These are phyloP conservation scores for Rhodamnia argentea DNA, from an alignment of 345 rosid species.

Conservation along the genomic window DNA sequence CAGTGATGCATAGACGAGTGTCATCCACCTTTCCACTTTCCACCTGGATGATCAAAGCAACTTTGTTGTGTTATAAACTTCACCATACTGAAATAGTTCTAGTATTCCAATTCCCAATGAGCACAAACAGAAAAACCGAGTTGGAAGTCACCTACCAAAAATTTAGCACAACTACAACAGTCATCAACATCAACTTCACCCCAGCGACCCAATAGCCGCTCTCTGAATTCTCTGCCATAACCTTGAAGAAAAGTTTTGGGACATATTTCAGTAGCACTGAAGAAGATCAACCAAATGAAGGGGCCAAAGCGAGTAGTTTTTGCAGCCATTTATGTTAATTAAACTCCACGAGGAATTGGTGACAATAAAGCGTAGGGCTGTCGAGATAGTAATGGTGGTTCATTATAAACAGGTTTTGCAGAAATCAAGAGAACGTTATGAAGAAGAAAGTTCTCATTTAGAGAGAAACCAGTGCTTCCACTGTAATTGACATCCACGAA, in stretches of 20 bases:
- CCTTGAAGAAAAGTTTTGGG: constrained; percentile 28
- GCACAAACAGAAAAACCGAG: background rate
- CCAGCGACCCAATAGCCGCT: constrained; percentile 67
- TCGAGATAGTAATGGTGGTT: background rate
- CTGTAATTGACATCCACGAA: constrained; percentile 92
- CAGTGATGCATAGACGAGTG: constrained; percentile 73
- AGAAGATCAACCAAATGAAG: background rate
- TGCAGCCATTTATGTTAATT: background rate
- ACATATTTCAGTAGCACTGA: background rate
- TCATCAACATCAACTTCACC: constrained; percentile 94
- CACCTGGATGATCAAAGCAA: constrained; percentile 35
- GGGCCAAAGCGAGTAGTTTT: background rate
- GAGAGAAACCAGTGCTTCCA: constrained; percentile 92
- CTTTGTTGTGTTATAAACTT: too few species aligned
- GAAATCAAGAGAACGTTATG: background rate
- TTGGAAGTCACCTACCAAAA: constrained; percentile 45
- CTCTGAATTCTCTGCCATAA: constrained; percentile 91
- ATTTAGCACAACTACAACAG: constrained; percentile 91
- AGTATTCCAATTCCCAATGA: background rate
- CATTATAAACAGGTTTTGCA: background rate
- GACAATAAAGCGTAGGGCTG: background rate
- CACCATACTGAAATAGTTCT: background rate
- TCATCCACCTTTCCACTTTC: constrained; percentile 69
- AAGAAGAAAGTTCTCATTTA: background rate
- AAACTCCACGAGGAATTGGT: background rate